Percentiles rank a stretch among this genome's conserved stretches.
These are phyloP conservation scores for Leishmania arabica DNA, from an alignment of 208 protist genomes.

Conservation along the genomic window DNA sequence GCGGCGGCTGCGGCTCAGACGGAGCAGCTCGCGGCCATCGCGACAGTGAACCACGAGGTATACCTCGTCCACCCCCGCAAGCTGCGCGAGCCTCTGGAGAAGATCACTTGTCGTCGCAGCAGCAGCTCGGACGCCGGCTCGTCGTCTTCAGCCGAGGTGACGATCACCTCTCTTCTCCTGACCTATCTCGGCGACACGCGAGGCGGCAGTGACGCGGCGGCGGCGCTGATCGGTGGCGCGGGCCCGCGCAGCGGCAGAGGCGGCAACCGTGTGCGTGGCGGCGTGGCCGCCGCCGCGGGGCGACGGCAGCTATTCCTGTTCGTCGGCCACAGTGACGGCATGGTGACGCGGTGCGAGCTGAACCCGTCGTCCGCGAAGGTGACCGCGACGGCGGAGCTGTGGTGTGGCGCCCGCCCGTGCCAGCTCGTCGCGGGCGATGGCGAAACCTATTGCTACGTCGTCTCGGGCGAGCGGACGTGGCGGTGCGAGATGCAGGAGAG, in stretches of 20 bases:
- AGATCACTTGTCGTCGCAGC: constrained; percentile 38
- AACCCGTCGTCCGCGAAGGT: constrained; percentile 61
- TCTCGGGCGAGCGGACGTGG: constrained; percentile 68
- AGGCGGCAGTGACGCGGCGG: constrained; percentile 8
- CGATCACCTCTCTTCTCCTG: constrained; percentile 74
- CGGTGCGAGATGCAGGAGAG: constrained; percentile 67
- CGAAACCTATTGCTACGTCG: constrained; percentile 70
- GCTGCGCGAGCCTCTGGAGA: constrained; percentile 73
- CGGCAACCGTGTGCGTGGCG: constrained; percentile 5
- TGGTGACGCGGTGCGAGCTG: constrained; percentile 68
- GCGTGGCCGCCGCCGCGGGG: constrained; percentile 2
- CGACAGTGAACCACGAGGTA: constrained; percentile 65
- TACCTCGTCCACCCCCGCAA: constrained; percentile 63
- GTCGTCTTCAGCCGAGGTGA: constrained; percentile 7
- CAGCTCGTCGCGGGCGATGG: constrained; percentile 75
- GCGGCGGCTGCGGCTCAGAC: constrained; percentile 8
- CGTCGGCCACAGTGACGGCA: constrained; percentile 73
- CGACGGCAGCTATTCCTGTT: constrained; percentile 65
- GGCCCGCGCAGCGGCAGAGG: background rate
- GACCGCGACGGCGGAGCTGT: constrained; percentile 45
- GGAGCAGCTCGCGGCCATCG: constrained; percentile 66
- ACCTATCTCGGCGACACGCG: constrained; percentile 58
- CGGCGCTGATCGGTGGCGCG: constrained; percentile 18
- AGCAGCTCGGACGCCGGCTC: background rate
- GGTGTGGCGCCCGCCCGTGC: constrained; percentile 62